Evolutionary conservation across 2,329 filamentous ascomycete species (phyloP).

Genomic region (Aspergillus hortae): DNA sequence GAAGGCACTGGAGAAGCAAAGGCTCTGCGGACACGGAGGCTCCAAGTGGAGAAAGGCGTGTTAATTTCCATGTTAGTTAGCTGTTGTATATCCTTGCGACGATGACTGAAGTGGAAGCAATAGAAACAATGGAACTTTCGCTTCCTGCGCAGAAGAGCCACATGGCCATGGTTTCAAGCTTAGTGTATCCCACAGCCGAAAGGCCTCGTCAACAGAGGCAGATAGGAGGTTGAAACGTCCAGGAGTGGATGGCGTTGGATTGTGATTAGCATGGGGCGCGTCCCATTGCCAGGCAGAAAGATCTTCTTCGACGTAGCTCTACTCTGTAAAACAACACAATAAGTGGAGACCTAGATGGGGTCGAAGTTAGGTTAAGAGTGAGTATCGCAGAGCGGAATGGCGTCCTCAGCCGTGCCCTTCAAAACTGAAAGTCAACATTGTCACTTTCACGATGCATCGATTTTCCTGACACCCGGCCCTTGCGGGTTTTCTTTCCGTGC

Average conservation of each 20-base stretch:
- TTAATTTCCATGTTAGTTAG: no score
- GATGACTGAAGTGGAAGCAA: no score
- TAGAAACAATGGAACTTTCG: neutral
- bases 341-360: neutral
- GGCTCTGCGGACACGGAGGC: no score
- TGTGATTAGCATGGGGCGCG: neutral
- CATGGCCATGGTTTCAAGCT: neutral
- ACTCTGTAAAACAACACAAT: neutral
- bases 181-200: neutral
- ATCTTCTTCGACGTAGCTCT: neutral
- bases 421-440: neutral
- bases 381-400: neutral
- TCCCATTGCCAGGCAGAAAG: slow-evolving; percentile 7
- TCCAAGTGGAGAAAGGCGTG: no score
- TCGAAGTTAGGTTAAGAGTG: neutral
- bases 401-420: neutral
- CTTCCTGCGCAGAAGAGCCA: neutral
- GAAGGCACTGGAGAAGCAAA: no score
- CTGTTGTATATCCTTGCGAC: no score
- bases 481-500: neutral
- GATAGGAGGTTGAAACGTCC: slow-evolving; percentile 9
- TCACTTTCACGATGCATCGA: neutral
- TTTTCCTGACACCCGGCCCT: neutral
- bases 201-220: neutral
- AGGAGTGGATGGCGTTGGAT: neutral